Evolutionary conservation across 345 rosid genomes (phyloP).

Genomic region (Melaleuca quinquenervia): DNA sequence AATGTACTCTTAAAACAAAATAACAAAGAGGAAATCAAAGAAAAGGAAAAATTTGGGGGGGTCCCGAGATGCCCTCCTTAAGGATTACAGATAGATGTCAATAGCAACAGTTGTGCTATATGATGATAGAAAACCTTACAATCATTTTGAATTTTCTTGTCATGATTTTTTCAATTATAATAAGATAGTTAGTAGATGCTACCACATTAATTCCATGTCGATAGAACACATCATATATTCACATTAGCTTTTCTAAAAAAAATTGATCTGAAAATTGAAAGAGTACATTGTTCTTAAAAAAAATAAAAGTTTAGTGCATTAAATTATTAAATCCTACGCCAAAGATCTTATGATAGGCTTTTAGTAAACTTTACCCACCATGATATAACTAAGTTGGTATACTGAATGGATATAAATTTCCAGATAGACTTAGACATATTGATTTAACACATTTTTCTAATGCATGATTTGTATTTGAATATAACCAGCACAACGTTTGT

Average conservation of each 20-base stretch:
- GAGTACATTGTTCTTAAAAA: background rate
- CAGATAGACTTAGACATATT: background rate
- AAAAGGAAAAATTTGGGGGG: background rate
- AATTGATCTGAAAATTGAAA: background rate
- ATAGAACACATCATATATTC: background rate
- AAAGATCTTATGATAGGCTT: background rate
- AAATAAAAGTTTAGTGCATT: background rate
- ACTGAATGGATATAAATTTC: background rate
- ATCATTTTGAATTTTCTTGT: background rate
- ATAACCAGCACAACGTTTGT: background rate
- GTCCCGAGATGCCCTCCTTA: too few relatives aligned
- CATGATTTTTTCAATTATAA: background rate
- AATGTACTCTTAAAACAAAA: background rate
- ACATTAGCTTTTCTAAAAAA: background rate
- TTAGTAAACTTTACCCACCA: background rate
- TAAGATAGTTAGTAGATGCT: background rate
- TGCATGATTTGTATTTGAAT: background rate
- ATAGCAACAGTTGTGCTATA: too few relatives aligned
- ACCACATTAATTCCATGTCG: background rate
- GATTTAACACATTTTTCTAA: background rate
- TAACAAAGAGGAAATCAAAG: background rate
- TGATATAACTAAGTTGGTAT: background rate
- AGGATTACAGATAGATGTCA: too few relatives aligned
- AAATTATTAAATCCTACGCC: background rate
- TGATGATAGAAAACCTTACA: background rate